A percentile compares a stretch with the other conserved stretches of the same genome.
Evolutionary conservation across 176 grass and related monocot genomes (phyloP).

Genomic region (Bothriochloa decipiens): DNA sequence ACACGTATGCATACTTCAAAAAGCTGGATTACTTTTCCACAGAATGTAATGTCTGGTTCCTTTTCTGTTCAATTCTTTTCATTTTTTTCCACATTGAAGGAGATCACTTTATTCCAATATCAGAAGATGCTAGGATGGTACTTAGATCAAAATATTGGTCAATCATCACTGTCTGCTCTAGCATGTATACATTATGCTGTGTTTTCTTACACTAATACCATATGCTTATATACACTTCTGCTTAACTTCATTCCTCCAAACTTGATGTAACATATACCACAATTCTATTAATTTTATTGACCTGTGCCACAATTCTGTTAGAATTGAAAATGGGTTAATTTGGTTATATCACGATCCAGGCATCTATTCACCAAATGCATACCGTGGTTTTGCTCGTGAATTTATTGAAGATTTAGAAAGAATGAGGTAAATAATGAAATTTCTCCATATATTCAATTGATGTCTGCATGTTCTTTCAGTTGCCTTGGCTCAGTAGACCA

Average conservation of each 20-base stretch:
- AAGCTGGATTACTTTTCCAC: slow-evolving; percentile 99
- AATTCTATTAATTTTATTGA: slow-evolving; percentile 15
- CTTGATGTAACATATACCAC: not conserved
- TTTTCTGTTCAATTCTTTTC: not conserved
- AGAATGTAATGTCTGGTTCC: slow-evolving; percentile 68
- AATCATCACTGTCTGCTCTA: not conserved
- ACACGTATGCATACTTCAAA: slow-evolving; percentile 97
- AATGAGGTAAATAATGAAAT: slow-evolving; percentile 55
- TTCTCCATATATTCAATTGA: not conserved
- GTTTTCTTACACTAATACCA: not conserved
- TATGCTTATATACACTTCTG: not conserved
- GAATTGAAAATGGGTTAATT: not conserved
- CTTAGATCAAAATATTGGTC: not conserved
- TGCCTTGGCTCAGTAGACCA: slow-evolving; percentile 4
- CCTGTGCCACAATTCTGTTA: not conserved
- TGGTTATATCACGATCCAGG: slow-evolving; percentile 47
- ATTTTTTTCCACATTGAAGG: not conserved
- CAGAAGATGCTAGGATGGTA: not conserved
- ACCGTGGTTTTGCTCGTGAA: slow-evolving; percentile 95
- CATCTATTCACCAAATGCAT: slow-evolving; percentile 96
- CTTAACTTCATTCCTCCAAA: not conserved
- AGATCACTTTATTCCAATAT: not conserved
- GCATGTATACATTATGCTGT: not conserved
- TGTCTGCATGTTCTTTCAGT: not conserved
- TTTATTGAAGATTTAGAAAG: slow-evolving; percentile 99